These are phyloP conservation scores for Trichoderma sp. DNA, from an alignment of 2,329 filamentous ascomycete species.

Conservation along the genomic window DNA sequence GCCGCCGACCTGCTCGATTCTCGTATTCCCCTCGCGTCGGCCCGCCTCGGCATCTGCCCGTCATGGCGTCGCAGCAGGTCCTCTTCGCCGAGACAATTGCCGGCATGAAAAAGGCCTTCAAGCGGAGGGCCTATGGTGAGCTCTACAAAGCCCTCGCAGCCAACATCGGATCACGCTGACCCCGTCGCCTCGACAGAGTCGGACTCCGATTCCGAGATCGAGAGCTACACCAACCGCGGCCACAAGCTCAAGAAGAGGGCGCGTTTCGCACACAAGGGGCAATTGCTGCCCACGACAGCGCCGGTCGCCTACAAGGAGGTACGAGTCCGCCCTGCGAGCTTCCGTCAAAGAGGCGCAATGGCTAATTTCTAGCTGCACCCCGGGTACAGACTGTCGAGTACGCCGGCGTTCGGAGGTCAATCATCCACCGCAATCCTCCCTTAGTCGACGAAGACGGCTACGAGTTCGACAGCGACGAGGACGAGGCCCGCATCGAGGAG, in stretches of 20 bases:
- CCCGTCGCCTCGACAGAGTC: slow-evolving; percentile 57
- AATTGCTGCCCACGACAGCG: slow-evolving; percentile 66
- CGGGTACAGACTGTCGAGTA: slow-evolving; percentile 66
- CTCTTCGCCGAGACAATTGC: slow-evolving; percentile 67
- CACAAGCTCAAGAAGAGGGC: slow-evolving; percentile 78
- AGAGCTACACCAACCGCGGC: slow-evolving; percentile 71
- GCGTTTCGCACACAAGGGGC: slow-evolving; percentile 69
- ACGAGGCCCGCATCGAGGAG: slow-evolving; percentile 64
- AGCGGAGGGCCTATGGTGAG: slow-evolving; percentile 64
- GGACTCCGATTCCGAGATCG: slow-evolving; percentile 74
- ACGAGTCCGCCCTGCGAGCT: slow-evolving; percentile 34
- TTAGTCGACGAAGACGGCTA: slow-evolving; percentile 78
- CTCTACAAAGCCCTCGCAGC: slow-evolving; percentile 12
- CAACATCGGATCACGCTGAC: slow-evolving; percentile 18
- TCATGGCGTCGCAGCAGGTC: slow-evolving; percentile 58
- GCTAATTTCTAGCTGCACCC: slow-evolving; percentile 33
- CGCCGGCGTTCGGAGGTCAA: slow-evolving; percentile 70
- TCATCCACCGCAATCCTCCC: slow-evolving; percentile 73
- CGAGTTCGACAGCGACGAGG: slow-evolving; percentile 72
- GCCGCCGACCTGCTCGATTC: background rate
- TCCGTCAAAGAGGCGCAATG: slow-evolving; percentile 23
- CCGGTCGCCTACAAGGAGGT: slow-evolving; percentile 74
- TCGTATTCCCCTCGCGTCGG: slow-evolving; percentile 1
- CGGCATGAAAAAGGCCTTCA: slow-evolving; percentile 68
- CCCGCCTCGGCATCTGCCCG: slow-evolving; percentile 26